These are phyloP conservation scores for Malassezia vespertilionis DNA, from an alignment of 1,284 basidiomycete genomes.

Conservation along the genomic window DNA sequence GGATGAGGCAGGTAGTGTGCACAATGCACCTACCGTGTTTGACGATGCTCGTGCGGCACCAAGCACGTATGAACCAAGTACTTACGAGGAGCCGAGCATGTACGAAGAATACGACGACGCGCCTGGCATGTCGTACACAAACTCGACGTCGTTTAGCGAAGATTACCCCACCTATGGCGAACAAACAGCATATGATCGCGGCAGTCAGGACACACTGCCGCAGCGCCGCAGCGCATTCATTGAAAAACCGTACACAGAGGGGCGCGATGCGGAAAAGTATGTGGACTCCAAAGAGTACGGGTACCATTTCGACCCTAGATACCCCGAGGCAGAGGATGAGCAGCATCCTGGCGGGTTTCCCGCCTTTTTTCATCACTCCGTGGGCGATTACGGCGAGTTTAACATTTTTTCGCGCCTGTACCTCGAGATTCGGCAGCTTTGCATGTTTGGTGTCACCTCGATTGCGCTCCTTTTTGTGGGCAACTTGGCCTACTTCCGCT, in stretches of 20 bases:
- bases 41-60: no score
- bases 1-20: neutral
- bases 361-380: slow-evolving; percentile 43
- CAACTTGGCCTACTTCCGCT: slow-evolving; percentile 27
- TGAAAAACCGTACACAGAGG: neutral
- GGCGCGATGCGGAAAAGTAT: neutral
- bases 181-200: no score
- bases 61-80: no score
- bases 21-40: no score
- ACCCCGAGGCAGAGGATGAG: neutral
- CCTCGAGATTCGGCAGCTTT: slow-evolving; percentile 31
- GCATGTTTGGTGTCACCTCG: slow-evolving; percentile 30
- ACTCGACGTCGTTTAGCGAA: no score
- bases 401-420: slow-evolving; percentile 24
- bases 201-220: no score
- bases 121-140: no score
- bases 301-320: slow-evolving; percentile 2
- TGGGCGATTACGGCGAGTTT: slow-evolving; percentile 38
- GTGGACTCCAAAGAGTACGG: neutral
- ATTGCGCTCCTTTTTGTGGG: slow-evolving; percentile 23
- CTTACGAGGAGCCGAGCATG: no score
- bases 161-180: no score
- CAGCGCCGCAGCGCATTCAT: no score
- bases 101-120: no score
- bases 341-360: slow-evolving; percentile 6